These are phyloP conservation scores for Tulasnella sp. DNA, from an alignment of 768 basidiomycete species.

Conservation along the genomic window DNA sequence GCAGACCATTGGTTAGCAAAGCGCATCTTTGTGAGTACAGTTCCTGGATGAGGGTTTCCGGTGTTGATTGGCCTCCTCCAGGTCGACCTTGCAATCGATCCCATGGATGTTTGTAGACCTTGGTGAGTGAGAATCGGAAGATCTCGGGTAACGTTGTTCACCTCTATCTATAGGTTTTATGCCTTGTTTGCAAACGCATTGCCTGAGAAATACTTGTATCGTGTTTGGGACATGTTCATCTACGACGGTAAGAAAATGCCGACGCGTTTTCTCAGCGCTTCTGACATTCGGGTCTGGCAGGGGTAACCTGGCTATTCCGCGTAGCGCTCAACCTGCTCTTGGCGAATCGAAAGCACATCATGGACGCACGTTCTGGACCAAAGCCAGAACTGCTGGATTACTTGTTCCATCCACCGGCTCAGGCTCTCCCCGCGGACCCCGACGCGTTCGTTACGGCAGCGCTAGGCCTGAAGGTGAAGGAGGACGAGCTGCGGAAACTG, in stretches of 20 bases:
- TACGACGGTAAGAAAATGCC: constrained; percentile 49
- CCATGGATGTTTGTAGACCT: constrained; percentile 43
- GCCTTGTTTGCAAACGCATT: constrained; percentile 56
- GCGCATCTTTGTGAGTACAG: constrained; percentile 40
- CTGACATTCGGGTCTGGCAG: constrained; percentile 28
- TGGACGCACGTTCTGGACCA: constrained; percentile 6
- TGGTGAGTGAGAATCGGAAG: constrained; percentile 37
- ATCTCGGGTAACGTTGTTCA: neutral
- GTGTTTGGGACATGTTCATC: constrained; percentile 75
- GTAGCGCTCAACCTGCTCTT: constrained; percentile 52
- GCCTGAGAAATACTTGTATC: constrained; percentile 49
- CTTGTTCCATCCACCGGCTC: constrained; percentile 13
- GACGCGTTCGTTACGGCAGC: constrained; percentile 14
- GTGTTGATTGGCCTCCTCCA: neutral
- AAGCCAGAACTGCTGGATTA: constrained; percentile 4
- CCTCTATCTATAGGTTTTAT: constrained; percentile 43
- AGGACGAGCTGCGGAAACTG: constrained; percentile 17
- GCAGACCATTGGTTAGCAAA: constrained; percentile 49
- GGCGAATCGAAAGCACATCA: constrained; percentile 36
- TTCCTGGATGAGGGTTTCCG: neutral
- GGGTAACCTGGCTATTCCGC: constrained; percentile 61
- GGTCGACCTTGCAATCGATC: constrained; percentile 44
- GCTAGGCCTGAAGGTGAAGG: constrained; percentile 11
- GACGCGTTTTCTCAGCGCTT: neutral
- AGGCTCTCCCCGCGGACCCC: constrained; percentile 15